Conservation (phyloP, 495 filamentous ascomycete genomes). For the Penicillium pulvis region DNA sequence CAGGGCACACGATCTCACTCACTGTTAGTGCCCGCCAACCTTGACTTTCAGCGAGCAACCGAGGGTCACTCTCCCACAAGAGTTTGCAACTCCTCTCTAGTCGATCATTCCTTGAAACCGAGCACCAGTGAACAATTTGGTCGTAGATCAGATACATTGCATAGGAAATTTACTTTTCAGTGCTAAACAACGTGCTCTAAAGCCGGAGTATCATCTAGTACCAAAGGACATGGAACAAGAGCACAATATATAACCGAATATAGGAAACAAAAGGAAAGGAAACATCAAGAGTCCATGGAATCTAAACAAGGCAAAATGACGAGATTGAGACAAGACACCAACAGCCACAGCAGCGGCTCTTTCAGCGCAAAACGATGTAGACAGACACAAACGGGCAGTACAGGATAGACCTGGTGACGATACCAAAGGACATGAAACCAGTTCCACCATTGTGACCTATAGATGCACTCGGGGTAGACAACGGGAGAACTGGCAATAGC, state of each 20-base stretch:
- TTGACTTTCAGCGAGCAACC: no score
- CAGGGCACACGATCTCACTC: no score
- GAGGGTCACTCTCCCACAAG: neutral
- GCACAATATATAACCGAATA: slow-evolving; percentile 3
- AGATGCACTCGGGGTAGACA: slow-evolving; percentile 41
- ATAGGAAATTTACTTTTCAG: slow-evolving; percentile 1
- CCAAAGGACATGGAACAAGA: slow-evolving; percentile 3
- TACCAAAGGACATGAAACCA: slow-evolving; percentile 18
- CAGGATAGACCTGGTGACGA: slow-evolving; percentile 8
- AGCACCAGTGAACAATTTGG: neutral
- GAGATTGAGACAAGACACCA: slow-evolving; percentile 16
- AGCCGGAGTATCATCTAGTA: neutral
- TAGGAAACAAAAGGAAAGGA: slow-evolving; percentile 5
- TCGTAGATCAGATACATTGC: neutral
- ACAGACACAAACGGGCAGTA: slow-evolving; percentile 12
- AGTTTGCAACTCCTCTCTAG: neutral
- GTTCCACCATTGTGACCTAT: slow-evolving; percentile 29
- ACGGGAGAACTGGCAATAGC: slow-evolving; percentile 22
- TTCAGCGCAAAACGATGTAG: slow-evolving; percentile 10
- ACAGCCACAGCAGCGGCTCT: slow-evolving; percentile 11
- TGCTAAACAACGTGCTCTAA: neutral
- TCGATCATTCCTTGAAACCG: neutral
- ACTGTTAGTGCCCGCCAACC: no score
- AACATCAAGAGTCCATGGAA: slow-evolving; percentile 17
- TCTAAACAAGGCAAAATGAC: slow-evolving; percentile 15